Percentiles rank a stretch among this genome's conserved stretches.
phyloP scores from a whole-genome alignment of 768 basidiomycete species.

The Hortiboletus flavorubellus region DNA sequence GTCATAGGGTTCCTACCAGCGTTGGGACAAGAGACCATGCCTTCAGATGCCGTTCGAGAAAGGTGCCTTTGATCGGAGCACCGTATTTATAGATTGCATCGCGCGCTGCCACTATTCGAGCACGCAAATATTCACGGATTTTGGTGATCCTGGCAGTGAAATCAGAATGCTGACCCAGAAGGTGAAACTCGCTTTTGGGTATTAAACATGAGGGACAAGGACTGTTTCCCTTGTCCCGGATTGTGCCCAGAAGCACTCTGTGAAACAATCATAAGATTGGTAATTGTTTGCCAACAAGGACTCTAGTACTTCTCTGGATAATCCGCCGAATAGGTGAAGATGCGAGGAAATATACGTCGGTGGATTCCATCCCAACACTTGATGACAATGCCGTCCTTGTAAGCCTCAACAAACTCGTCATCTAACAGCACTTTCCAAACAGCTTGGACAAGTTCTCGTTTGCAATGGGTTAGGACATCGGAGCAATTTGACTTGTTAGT shows the following conservation, averaged over 20 bases:
- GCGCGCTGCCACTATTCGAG: not conserved
- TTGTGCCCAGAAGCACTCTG: conserved; percentile 25
- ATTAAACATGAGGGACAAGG: conserved; percentile 30
- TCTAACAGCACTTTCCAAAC: not conserved
- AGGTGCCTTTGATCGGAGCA: conserved; percentile 3
- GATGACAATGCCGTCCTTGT: not conserved
- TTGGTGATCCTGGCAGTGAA: not conserved
- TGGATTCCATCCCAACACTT: not conserved
- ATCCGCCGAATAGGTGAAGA: conserved; percentile 1
- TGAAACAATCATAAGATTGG: not conserved
- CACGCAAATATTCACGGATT: not conserved
- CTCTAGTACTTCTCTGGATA: conserved; percentile 1
- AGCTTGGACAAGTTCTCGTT: not conserved
- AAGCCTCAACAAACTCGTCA: not conserved
- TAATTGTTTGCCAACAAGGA: too few species aligned
- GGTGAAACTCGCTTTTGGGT: too few species aligned
- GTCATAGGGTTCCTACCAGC: not conserved
- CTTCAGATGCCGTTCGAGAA: conserved; percentile 2
- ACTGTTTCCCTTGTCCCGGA: conserved; percentile 2
- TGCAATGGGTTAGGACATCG: not conserved
- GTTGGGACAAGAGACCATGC: conserved; percentile 8
- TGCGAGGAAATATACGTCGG: not conserved
- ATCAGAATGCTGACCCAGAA: conserved; percentile 9
- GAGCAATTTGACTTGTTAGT: not conserved
- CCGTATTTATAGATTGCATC: conserved; percentile 6